Evolutionary conservation across 139 green algal species (phyloP).

Genomic region (Chlorella sp.): DNA sequence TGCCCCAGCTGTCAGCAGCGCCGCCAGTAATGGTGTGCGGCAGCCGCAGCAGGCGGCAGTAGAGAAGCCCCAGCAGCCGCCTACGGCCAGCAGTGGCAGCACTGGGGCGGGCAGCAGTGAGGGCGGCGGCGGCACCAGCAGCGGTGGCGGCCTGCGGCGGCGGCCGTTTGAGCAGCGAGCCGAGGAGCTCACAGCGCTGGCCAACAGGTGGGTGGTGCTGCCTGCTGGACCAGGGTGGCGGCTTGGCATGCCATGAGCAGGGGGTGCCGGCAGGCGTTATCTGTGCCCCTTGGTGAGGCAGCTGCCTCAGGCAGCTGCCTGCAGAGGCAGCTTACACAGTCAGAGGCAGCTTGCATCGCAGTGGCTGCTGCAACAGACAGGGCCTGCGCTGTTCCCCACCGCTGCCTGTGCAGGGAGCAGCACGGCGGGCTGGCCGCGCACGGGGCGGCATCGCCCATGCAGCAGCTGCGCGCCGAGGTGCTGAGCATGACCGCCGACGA

Average conservation of each 20-base stretch:
- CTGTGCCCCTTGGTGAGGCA: no score
- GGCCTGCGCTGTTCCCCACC: background rate
- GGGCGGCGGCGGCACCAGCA: background rate
- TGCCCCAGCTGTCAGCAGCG: background rate
- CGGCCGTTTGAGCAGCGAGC: constrained; percentile 17
- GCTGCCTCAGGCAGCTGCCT: no score
- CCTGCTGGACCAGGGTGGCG: background rate
- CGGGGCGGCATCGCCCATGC: background rate
- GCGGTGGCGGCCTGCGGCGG: background rate
- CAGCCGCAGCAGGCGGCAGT: background rate
- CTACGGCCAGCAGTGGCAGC: background rate
- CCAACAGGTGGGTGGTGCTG: background rate
- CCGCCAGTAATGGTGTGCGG: no score
- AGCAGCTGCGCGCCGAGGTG: background rate
- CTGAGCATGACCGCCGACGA: background rate
- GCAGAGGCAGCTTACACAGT: no score
- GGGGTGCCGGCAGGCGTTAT: no score
- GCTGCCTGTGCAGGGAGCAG: no score
- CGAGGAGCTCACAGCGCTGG: background rate
- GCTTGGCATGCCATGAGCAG: background rate
- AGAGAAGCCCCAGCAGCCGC: background rate
- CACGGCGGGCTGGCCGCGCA: background rate
- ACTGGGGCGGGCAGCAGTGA: background rate
- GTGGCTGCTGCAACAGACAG: no score
- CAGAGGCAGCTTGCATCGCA: no score